Evolutionary conservation across 73 alveolate genomes (phyloP), one percentile per base, ranked within the genome.

Genomic region (Durusdinium trenchii): DNA sequence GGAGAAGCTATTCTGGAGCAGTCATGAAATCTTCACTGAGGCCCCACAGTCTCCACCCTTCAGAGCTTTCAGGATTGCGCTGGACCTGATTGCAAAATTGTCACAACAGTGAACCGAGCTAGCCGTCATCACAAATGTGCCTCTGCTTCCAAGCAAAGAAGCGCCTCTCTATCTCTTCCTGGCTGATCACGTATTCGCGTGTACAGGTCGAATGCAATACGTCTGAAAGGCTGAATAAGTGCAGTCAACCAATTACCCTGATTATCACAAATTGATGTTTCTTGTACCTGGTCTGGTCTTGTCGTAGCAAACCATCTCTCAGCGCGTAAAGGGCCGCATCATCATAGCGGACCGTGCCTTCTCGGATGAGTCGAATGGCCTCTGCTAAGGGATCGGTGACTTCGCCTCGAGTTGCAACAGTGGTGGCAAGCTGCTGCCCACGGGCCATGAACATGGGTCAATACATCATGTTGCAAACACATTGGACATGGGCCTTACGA

Each of bases 161-260:
- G 71, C 43, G 96, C 96, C 38, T 89, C 96, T 7, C 96, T 46
- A 71, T 89, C 96, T 62, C 96, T 67, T n/a, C 96, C 96, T 89
- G 86, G 67, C 50, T 9, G 47, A 46, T 60, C n/a, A 32, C 3
- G 42, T 67, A 26, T 67, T 67, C 81, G 45, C 43, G 81, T 67
- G 43, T 67, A 23, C 73, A 60, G 30, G 73, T 23, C 73, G 30
- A 60, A 1, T 60, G 73, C 30, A 60, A 23, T 60, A 57, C 69
- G 69, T 57, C 30, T 60, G 73, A 60, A 60, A 32, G n/a, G 73
- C 30, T 60, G 18, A 23, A 32, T 23, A 60, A 60, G 30, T 60
- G 73, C 73, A 0, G 73, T 60, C 73, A 23, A 23, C n/a, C n/a
- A 60, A 60, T 60, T 23, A 60, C 1, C 69, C 69, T 57, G 69